These are phyloP conservation scores for Penicillium bialowiezense DNA, from an alignment of 495 filamentous ascomycete genomes.

Conservation along the genomic window DNA sequence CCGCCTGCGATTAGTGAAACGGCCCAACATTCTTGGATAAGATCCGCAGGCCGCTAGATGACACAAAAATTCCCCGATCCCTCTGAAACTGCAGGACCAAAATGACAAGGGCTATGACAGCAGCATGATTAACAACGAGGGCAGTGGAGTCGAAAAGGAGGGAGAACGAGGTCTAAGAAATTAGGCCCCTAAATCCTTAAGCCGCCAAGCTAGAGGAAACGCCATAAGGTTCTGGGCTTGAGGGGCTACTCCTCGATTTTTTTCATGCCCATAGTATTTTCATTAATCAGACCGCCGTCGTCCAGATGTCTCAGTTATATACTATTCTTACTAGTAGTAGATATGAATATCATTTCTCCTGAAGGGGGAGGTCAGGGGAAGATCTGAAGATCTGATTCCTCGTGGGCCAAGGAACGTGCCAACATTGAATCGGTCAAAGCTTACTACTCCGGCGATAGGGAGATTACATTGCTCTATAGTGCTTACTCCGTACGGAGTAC, in stretches of 20 bases:
- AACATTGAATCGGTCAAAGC: not conserved
- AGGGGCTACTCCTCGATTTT: too few species aligned
- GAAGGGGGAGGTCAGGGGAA: not conserved
- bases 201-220: not conserved
- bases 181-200: not conserved
- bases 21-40: conserved; percentile 15
- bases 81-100: not conserved
- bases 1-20: conserved; percentile 13
- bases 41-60: not conserved
- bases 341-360: not conserved
- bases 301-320: too few species aligned
- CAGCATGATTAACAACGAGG: not conserved
- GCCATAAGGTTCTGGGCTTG: not conserved
- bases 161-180: not conserved
- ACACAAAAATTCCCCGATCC: not conserved
- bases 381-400: not conserved
- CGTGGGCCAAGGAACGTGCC: not conserved
- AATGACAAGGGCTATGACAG: conserved; percentile 2
- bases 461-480: too few species aligned
- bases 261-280: too few species aligned
- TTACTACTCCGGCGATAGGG: too few species aligned
- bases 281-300: too few species aligned
- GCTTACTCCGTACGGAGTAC: too few species aligned
- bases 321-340: not conserved
- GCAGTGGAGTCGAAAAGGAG: not conserved